Conservation (phyloP, 2,329 filamentous ascomycete genomes). For the Aureobasidium mangrovei region DNA sequence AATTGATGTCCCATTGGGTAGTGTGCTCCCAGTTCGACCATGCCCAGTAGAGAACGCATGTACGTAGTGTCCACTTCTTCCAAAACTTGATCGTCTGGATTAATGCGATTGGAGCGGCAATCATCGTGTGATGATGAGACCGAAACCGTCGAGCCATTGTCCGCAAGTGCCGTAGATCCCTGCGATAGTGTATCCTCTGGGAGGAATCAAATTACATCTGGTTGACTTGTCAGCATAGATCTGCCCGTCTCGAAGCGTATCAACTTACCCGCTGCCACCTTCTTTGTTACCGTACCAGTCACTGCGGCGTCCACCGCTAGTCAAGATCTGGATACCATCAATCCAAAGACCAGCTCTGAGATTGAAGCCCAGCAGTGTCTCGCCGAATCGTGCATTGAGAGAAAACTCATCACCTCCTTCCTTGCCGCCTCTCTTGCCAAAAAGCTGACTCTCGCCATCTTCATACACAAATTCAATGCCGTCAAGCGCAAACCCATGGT, state of each 20-base stretch:
- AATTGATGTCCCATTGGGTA: too few relatives aligned
- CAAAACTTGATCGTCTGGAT: too few relatives aligned
- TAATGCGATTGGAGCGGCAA: too few relatives aligned
- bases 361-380: slow-evolving; percentile 80
- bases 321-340: slow-evolving; percentile 82
- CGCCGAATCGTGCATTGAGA: slow-evolving; percentile 74
- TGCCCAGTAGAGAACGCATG: too few relatives aligned
- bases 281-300: slow-evolving; percentile 71
- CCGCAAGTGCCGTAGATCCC: slow-evolving; percentile 78
- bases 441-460: slow-evolving; percentile 72
- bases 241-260: not conserved
- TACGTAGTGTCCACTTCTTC: too few relatives aligned
- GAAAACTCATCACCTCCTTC: slow-evolving; percentile 64
- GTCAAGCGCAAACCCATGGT: slow-evolving; percentile 67
- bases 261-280: slow-evolving; percentile 72
- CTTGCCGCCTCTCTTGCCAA: slow-evolving; percentile 71
- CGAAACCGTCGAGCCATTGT: slow-evolving; percentile 76
- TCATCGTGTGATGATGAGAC: slow-evolving; percentile 67
- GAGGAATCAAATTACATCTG: slow-evolving; percentile 82
- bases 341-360: slow-evolving; percentile 74
- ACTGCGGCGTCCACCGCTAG: slow-evolving; percentile 78
- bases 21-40: too few relatives aligned
- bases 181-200: slow-evolving; percentile 78
- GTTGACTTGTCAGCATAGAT: not conserved
- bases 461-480: slow-evolving; percentile 92